These are phyloP conservation scores for Jatropha multifida DNA, from an alignment of 441 rosid species.

Conservation along the genomic window DNA sequence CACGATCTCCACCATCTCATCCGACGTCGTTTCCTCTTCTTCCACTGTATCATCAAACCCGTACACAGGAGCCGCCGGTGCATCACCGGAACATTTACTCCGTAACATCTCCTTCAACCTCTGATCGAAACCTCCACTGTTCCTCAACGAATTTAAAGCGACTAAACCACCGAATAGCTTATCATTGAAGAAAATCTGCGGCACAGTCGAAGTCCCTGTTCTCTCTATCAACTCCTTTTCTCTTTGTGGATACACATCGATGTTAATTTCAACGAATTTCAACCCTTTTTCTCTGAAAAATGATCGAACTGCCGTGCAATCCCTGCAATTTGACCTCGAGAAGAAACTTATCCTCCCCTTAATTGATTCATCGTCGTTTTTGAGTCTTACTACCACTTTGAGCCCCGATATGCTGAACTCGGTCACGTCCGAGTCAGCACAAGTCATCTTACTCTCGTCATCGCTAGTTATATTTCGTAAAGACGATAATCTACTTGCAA, in stretches of 20 bases:
- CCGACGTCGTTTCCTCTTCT: constrained; percentile 29
- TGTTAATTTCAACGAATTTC: constrained; percentile 70
- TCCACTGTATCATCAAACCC: constrained; percentile 64
- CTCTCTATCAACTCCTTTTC: constrained; percentile 64
- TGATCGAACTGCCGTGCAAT: constrained; percentile 71
- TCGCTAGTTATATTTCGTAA: constrained; percentile 22
- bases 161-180: constrained; percentile 75
- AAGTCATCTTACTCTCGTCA: constrained; percentile 9
- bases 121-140: constrained; percentile 60
- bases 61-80: constrained; percentile 58
- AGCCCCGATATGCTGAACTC: constrained; percentile 73
- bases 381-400: constrained; percentile 59
- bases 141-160: constrained; percentile 77
- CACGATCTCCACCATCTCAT: constrained; percentile 48
- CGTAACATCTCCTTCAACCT: constrained; percentile 54
- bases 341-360: constrained; percentile 65
- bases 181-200: constrained; percentile 85
- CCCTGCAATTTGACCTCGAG: constrained; percentile 80
- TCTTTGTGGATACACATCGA: constrained; percentile 67
- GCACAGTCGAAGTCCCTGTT: constrained; percentile 64
- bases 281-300: constrained; percentile 56
- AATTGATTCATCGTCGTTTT: constrained; percentile 31
- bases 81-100: constrained; percentile 49
- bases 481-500: constrained; percentile 49
- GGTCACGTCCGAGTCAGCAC: constrained; percentile 44